Base-by-base conservation (phyloP, 805 yeast genomes). In the Sporopachydermia lactativora region DNA sequence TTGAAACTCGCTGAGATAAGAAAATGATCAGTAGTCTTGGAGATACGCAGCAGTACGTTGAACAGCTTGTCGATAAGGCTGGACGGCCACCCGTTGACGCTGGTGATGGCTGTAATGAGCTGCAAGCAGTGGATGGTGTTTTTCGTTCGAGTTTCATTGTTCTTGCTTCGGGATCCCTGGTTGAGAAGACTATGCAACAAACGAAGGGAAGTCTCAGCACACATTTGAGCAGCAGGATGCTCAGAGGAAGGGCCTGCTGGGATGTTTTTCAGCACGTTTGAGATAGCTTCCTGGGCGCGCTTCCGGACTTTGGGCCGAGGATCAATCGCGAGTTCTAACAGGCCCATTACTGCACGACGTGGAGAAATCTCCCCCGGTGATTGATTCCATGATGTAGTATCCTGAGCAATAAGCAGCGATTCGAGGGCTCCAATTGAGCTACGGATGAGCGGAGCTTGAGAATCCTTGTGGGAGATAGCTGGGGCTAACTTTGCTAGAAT, bases 221-320 rank as follows among this genome's bases (percentile, higher is more conserved):
- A 75, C 39, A 74, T 53, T 1, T 64, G 56, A n/a, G 86, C 67
- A 4, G 84, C 94, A 34, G 83, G 79, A 55, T 89, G 96, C 35
- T 74, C 79, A 3, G 77, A 69, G 11, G 77, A 68, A 5, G 94
- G 89, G 6, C 86, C 81, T 6, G 95, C 94, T 5, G 77, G 75
- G 2, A 82, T 79, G 45, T 70, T 70, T 2, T 61, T 48, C 45
- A 92, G 62, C 19, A 92, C 64, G 3, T 65, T 69, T 39, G 68
- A 61, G n/a, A 92, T 69, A 2, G 96, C 82, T 43, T 92, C 98
- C 52, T 78, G 81, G 1, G 97, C 95, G 65, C 96, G 79, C 71
- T 81, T 84, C 58, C 98, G 75, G 8, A 92, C 94, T 52, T 92
- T 92, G 31, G 98, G 98, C 55, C 97, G 74, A 37, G 81, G 80